Conservation (phyloP, 2,329 filamentous ascomycete genomes). For the Alternaria postmessia region DNA sequence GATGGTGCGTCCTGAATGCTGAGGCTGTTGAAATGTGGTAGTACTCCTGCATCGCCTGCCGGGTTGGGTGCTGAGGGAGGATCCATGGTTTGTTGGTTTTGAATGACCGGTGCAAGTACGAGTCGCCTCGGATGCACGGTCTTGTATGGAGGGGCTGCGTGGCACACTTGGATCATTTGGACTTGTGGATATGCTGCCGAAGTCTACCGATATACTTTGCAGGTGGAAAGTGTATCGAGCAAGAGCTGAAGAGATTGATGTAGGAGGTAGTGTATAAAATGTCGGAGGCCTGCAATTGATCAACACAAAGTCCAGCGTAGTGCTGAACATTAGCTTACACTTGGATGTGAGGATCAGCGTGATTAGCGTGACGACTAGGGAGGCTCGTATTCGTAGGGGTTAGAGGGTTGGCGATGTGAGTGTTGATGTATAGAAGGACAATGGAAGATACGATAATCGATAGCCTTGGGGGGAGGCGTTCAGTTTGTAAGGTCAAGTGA, state of each 20-base stretch:
- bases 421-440: constrained; percentile 14
- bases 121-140: constrained; percentile 42
- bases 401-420: constrained; percentile 3
- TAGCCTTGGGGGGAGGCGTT: constrained; percentile 21
- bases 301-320: constrained; percentile 1
- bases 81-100: constrained; percentile 32
- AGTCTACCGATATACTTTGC: constrained; percentile 29
- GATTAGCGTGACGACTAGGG: constrained; percentile 4
- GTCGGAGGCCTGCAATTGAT: constrained; percentile 5
- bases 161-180: constrained; percentile 48
- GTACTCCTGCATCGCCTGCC: constrained; percentile 51
- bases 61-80: constrained; percentile 52
- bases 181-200: constrained; percentile 30
- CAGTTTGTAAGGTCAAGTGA: constrained; percentile 38
- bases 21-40: constrained; percentile 47
- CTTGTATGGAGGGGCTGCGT: constrained; percentile 38
- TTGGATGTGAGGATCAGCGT: constrained; percentile 8
- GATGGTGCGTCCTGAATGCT: constrained; percentile 48
- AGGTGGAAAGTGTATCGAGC: constrained; percentile 12
- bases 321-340: constrained; percentile 11
- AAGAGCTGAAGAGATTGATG: constrained; percentile 7
- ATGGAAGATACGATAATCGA: constrained; percentile 17
- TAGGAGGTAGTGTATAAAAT: neutral
- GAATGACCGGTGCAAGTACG: constrained; percentile 35
- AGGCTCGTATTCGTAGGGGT: constrained; percentile 6